Base-by-base conservation (phyloP, 2,329 filamentous ascomycete species). In the Exophiala viscosa region DNA sequence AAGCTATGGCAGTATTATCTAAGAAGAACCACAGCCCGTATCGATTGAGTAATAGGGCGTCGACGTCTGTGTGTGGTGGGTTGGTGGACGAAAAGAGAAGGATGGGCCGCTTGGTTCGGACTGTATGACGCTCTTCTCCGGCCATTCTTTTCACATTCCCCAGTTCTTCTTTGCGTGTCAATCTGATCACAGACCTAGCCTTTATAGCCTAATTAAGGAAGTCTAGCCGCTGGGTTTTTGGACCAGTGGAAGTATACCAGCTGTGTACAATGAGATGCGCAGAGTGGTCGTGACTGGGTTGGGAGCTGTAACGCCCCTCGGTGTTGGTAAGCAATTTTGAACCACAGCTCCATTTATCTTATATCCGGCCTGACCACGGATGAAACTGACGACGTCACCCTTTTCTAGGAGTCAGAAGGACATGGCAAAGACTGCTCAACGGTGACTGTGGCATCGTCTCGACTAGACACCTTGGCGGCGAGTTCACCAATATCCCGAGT, bases 261-360 rank as follows among this genome's bases (percentile, higher is more conserved):
- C 13, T 45, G n/a, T 43, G 17, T 15, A 20, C 10, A 35, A 57
- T 55, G 60, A 55, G 14, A 62, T 75, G 73, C 72, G 73, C 63
- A 83, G 88, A 63, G 88, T 93, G 63, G 89, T 92, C 64, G 85
- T 93, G 67, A 93, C 89, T 48, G 88, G 89, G 65, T 76, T 93
- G 45, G 88, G 89, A 57, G 87, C 87, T 67, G 80, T 93, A 63
- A 90, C 88, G 61, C 91, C 91, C 53, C 76, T 96, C 20, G 91
- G 88, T 57, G 83, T 95, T 53, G 90, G 81, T 83, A 66, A 59
- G 69, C 68, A 45, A 13, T 11, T 35, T 50, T 34, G 18, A n/a
- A n/a, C 42, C 33, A 52, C 11, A 34, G 41, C 41, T 50, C 15
- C 50, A 17, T 47, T 54, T 42, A 35, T 32, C 18, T 54, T 18